These are phyloP conservation scores for Pulveroboletus frians DNA, from an alignment of 768 basidiomycete species.

Conservation along the genomic window DNA sequence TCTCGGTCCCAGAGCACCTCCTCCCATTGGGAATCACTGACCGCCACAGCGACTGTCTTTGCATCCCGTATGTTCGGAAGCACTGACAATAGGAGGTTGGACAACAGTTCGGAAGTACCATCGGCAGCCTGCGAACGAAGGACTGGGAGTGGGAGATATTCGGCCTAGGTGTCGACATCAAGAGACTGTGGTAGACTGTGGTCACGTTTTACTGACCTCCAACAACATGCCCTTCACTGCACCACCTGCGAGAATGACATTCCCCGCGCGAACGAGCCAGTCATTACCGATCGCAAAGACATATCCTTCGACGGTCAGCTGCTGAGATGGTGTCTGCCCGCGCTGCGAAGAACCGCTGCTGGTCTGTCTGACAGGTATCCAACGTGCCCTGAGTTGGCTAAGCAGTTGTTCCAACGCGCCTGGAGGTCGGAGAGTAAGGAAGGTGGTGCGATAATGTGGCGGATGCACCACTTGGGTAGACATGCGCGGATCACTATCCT, in stretches of 20 bases:
- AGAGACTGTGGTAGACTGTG: background rate
- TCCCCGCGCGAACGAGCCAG: slow-evolving; percentile 77
- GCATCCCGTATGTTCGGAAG: slow-evolving; percentile 70
- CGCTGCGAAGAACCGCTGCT: slow-evolving; percentile 36
- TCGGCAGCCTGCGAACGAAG: slow-evolving; percentile 60
- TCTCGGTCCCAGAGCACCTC: slow-evolving; percentile 76
- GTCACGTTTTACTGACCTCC: slow-evolving; percentile 45
- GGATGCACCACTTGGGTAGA: slow-evolving; percentile 25
- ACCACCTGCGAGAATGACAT: slow-evolving; percentile 71
- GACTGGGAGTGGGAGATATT: slow-evolving; percentile 73
- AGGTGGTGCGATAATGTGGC: slow-evolving; percentile 69
- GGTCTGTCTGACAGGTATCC: slow-evolving; percentile 63
- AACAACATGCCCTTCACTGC: slow-evolving; percentile 79
- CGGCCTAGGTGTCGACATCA: slow-evolving; percentile 47
- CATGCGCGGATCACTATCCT: slow-evolving; percentile 26
- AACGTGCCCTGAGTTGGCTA: slow-evolving; percentile 67
- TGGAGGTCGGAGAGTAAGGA: slow-evolving; percentile 69
- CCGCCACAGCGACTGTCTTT: slow-evolving; percentile 71
- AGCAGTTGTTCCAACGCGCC: slow-evolving; percentile 72
- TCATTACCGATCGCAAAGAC: slow-evolving; percentile 76
- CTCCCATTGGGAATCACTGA: slow-evolving; percentile 75
- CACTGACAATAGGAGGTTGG: slow-evolving; percentile 68
- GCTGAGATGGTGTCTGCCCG: slow-evolving; percentile 50
- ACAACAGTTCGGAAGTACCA: slow-evolving; percentile 67
- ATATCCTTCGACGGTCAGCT: slow-evolving; percentile 67